Base-by-base conservation (phyloP, 345 rosid genomes). In the Angophora floribunda region DNA sequence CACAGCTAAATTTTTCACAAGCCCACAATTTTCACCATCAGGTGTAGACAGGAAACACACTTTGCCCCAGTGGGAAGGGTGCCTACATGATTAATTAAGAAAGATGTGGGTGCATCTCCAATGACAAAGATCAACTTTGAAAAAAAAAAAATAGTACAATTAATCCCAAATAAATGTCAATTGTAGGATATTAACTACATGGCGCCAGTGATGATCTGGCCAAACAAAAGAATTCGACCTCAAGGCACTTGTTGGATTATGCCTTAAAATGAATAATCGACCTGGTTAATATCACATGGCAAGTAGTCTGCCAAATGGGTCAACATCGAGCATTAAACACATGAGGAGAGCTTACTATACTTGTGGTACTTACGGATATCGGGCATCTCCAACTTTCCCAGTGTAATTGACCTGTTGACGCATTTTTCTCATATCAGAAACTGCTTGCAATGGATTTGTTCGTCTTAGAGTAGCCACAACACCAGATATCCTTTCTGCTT, bases 11-110 rank as follows among this genome's bases (percentile, higher is more conserved):
- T 96, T 97, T 92, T 97, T 97, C 57, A 97, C 99, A 80, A 97
- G 99, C 67, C 99, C 99, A 91, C 99, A 97, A 87, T 97, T 97
- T 93, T 97, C 99, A 85, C 98, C 99, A 92, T 96, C 99, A 14
- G 99, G 97, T 32, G 99, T 97, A 22, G 99, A 96, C 79, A 96
- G 93, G 91, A 96, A 95, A 93, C 99, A 97, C 87, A 95, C 95
- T 91, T 95, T 96, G 86, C 99, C 99, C 99, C 99, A 96, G 86
- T 97, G 99, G 88, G 99, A 96, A 87, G 99, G 99, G 90, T 96
- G 98, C 89, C 99, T 96, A 94, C 89, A 52, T 26, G 15, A 21
- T 79, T 13, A 36, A 52, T 79, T 22, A 52, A 52, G 51, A 51
- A 84, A 88, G 41, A 17, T 57, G 57, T 82, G 53, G 52, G 86